A percentile compares a stretch with the other conserved stretches of the same genome.
Conservation (phyloP, 495 filamentous ascomycete species). For the Hypoxylon perforatum region DNA sequence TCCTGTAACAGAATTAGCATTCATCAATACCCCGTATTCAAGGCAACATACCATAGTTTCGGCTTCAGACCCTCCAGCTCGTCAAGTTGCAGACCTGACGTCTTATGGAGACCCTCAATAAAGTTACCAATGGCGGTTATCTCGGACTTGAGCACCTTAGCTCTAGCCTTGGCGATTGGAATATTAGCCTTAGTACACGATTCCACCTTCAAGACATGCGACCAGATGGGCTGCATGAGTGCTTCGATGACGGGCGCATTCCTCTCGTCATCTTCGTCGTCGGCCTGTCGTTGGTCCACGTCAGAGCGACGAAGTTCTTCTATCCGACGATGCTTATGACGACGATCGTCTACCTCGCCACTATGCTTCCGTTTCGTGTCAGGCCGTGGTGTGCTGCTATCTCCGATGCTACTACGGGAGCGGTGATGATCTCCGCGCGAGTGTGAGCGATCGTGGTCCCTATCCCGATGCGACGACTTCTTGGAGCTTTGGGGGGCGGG, state of each 20-base stretch:
- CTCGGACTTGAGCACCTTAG: constrained; percentile 58
- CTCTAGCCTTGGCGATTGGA: constrained; percentile 56
- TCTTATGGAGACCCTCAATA: constrained; percentile 53
- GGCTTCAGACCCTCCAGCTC: constrained; percentile 57
- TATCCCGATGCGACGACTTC: constrained; percentile 53
- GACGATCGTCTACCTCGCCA: constrained; percentile 46
- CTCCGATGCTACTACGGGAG: constrained; percentile 58
- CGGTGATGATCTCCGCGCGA: constrained; percentile 58
- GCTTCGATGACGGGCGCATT: constrained; percentile 57
- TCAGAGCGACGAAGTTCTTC: constrained; percentile 49
- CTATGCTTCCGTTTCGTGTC: constrained; percentile 59
- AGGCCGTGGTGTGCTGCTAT: constrained; percentile 55
- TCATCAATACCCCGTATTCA: background rate
- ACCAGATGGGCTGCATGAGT: constrained; percentile 56
- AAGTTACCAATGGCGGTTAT: constrained; percentile 59
- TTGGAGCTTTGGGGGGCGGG: constrained; percentile 63
- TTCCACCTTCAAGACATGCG: constrained; percentile 54
- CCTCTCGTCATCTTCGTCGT: constrained; percentile 55
- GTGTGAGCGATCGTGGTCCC: constrained; percentile 53
- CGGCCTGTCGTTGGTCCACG: constrained; percentile 40
- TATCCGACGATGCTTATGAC: constrained; percentile 50
- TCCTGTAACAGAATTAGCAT: constrained; percentile 33
- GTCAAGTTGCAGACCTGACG: constrained; percentile 42
- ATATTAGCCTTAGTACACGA: constrained; percentile 56
- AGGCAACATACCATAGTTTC: constrained; percentile 55